Percentiles rank a stretch among this genome's conserved stretches.
phyloP scores from a whole-genome alignment of 2,329 filamentous ascomycete species.

The Coniella lustricola region DNA sequence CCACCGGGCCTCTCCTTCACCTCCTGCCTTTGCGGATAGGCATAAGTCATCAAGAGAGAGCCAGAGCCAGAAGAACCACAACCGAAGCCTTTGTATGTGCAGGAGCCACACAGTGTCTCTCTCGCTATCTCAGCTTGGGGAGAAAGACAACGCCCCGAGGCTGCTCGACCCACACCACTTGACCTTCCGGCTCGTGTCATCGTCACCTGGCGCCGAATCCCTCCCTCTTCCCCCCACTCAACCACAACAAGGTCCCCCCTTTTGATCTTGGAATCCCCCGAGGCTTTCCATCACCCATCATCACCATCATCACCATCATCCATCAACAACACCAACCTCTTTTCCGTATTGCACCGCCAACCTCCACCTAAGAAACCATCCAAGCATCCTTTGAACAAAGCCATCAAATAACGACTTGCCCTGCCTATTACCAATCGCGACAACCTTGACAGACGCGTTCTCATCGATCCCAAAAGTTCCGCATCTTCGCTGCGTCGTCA shows the following conservation, averaged over 20 bases:
- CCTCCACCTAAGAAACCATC: background rate
- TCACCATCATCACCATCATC: too few relatives aligned
- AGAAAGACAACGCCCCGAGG: conserved; percentile 1
- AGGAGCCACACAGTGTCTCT: conserved; percentile 12
- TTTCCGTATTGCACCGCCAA: too few relatives aligned
- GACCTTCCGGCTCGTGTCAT: conserved; percentile 7
- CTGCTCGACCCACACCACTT: conserved; percentile 1
- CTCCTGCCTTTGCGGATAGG: too few relatives aligned
- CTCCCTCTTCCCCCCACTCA: background rate
- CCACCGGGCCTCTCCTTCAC: background rate
- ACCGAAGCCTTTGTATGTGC: conserved; percentile 2
- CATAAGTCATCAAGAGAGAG: too few relatives aligned
- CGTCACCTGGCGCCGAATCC: conserved; percentile 7
- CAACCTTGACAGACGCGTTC: background rate
- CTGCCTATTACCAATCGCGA: conserved; percentile 2
- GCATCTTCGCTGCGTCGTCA: too few relatives aligned
- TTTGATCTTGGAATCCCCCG: conserved; percentile 8
- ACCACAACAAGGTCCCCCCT: conserved; percentile 11
- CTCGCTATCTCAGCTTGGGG: conserved; percentile 4
- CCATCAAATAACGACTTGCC: background rate
- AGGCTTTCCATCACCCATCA: background rate
- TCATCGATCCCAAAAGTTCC: background rate
- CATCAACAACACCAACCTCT: too few relatives aligned
- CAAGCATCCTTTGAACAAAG: conserved; percentile 4
- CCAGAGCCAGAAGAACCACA: background rate